Evolutionary conservation across 2,329 filamentous ascomycete species (phyloP).

Genomic region (Arachnopeziza araneosa): DNA sequence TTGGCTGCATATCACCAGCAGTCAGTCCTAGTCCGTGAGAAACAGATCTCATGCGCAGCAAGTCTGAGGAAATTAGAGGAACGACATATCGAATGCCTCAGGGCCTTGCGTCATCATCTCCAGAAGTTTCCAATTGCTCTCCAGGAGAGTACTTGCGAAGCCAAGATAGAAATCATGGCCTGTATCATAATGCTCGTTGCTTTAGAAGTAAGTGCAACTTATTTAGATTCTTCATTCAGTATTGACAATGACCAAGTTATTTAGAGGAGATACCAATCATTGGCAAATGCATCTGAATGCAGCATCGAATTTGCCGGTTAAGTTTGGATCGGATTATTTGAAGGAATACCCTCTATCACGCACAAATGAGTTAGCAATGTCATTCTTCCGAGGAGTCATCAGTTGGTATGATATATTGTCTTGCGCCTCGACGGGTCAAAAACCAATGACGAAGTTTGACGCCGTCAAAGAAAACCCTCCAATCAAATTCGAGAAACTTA

Average conservation of each 20-base stretch:
- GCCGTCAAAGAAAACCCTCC: slow-evolving; percentile 17
- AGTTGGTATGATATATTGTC: slow-evolving; percentile 45
- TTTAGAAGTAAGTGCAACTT: slow-evolving; percentile 10
- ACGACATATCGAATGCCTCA: background rate
- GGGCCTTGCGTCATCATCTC: background rate
- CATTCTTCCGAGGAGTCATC: slow-evolving; percentile 44
- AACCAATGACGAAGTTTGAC: slow-evolving; percentile 1
- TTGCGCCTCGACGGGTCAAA: slow-evolving; percentile 35
- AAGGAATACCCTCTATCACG: background rate
- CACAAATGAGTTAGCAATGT: slow-evolving; percentile 41
- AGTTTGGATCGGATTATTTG: background rate
- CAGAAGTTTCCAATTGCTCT: background rate
- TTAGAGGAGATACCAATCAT: slow-evolving; percentile 39
- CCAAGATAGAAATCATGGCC: slow-evolving; percentile 40
- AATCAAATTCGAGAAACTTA: slow-evolving; percentile 40
- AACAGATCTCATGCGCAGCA: background rate
- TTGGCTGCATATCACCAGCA: slow-evolving; percentile 52
- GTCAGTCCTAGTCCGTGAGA: background rate
- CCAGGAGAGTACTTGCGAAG: background rate
- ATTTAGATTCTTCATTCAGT: background rate
- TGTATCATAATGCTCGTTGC: slow-evolving; percentile 8
- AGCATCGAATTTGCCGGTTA: slow-evolving; percentile 29
- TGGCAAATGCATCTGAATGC: slow-evolving; percentile 47
- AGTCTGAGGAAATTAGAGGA: background rate
- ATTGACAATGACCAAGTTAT: slow-evolving; percentile 4